Evolutionary conservation across 2,329 filamentous ascomycete species (phyloP).

Genomic region (Colletotrichum spaethianum): DNA sequence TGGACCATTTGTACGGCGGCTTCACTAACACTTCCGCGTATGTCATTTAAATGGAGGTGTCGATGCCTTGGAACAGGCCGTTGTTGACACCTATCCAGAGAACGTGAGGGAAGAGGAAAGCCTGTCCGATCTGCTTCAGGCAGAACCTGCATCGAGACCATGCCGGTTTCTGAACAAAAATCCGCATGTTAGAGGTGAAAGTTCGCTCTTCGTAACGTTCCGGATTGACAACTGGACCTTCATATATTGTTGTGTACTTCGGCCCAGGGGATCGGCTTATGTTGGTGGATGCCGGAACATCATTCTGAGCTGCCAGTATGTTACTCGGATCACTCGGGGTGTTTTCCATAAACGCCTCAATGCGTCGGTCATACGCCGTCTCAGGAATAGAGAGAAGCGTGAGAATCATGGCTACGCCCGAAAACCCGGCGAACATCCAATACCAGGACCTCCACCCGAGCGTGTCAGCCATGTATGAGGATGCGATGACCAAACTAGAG

Average conservation of each 20-base stretch:
- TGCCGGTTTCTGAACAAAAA: slow-evolving; percentile 21
- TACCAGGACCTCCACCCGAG: slow-evolving; percentile 32
- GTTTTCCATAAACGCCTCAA: slow-evolving; percentile 29
- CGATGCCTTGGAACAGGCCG: slow-evolving; percentile 37
- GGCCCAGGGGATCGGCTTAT: slow-evolving; percentile 1
- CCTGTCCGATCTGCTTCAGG: slow-evolving; percentile 33
- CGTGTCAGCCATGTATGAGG: slow-evolving; percentile 30
- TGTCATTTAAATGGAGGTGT: slow-evolving; percentile 37
- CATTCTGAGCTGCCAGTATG: slow-evolving; percentile 2
- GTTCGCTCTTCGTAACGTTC: slow-evolving; percentile 14
- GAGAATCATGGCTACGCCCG: slow-evolving; percentile 22
- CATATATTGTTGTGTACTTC: slow-evolving; percentile 6
- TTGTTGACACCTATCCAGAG: slow-evolving; percentile 39
- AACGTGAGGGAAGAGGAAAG: slow-evolving; percentile 37
- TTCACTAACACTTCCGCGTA: slow-evolving; percentile 35
- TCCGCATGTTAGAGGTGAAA: slow-evolving; percentile 20
- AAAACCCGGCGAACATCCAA: slow-evolving; percentile 33
- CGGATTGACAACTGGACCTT: not conserved
- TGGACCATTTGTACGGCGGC: slow-evolving; percentile 38
- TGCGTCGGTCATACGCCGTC: slow-evolving; percentile 31
- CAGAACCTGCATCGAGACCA: slow-evolving; percentile 21
- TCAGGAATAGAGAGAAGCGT: slow-evolving; percentile 37
- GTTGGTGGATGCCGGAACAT: not conserved
- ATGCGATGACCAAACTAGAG: slow-evolving; percentile 24
- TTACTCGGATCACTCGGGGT: slow-evolving; percentile 19